Evolutionary conservation across 371 early-diverging fungal genomes (phyloP).

Genomic region (Circinella umbellata): DNA sequence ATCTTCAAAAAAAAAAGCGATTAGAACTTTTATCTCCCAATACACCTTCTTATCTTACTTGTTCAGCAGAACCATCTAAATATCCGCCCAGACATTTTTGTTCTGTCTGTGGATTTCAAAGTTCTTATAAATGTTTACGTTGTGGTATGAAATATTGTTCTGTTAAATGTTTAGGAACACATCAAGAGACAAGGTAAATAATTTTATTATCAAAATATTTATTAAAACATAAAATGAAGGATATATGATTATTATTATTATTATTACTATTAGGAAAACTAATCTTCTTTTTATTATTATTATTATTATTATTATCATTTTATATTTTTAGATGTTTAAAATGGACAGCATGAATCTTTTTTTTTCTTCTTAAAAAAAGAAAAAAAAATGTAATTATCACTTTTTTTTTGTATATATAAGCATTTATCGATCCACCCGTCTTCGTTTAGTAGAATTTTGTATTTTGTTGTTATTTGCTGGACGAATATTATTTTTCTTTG

Average conservation of each 20-base stretch:
- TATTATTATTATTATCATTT: too few species aligned
- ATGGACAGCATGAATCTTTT: conserved; percentile 23
- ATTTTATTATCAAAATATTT: too few species aligned
- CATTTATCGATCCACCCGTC: conserved; percentile 3
- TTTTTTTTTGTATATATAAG: not conserved
- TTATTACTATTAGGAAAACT: too few species aligned
- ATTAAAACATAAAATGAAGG: too few species aligned
- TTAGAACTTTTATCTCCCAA: conserved; percentile 32
- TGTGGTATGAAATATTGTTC: conserved; percentile 76
- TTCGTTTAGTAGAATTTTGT: not conserved
- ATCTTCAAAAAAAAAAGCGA: conserved; percentile 21
- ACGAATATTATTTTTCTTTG: not conserved
- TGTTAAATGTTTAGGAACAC: conserved; percentile 58
- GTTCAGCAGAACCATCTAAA: conserved; percentile 54
- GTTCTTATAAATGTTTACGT: conserved; percentile 59
- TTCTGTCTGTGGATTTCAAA: conserved; percentile 69
- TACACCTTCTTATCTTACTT: conserved; percentile 58
- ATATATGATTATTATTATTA: too few species aligned
- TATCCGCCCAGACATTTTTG: conserved; percentile 71
- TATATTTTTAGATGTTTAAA: conserved; percentile 24
- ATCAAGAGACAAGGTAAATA: conserved; percentile 64
- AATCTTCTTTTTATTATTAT: too few species aligned
- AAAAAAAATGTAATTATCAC: not conserved
- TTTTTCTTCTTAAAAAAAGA: too few species aligned
- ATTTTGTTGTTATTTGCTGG: not conserved